Conservation (phyloP, 768 basidiomycete genomes). For the Boletellus ananas region DNA sequence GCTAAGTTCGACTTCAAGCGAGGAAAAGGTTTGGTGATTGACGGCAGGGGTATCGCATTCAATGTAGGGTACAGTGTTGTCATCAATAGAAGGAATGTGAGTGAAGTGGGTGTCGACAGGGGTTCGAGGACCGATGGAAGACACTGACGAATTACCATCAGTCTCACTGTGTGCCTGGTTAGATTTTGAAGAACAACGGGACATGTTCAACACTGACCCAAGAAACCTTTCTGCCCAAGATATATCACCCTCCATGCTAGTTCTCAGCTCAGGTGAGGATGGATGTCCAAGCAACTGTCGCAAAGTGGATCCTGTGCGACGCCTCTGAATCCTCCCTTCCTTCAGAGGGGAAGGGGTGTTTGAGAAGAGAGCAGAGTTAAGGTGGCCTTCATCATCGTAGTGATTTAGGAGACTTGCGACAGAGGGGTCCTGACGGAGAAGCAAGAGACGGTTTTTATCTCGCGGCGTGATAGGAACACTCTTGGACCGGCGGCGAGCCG, state of each 20-base stretch:
- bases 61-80: slow-evolving; percentile 39
- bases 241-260: slow-evolving; percentile 63
- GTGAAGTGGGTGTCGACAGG: slow-evolving; percentile 42
- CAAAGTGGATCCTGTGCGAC: slow-evolving; percentile 66
- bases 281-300: slow-evolving; percentile 67
- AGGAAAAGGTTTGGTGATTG: slow-evolving; percentile 50
- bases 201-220: slow-evolving; percentile 40
- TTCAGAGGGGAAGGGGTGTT: slow-evolving; percentile 43
- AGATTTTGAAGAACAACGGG: slow-evolving; percentile 2
- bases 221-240: slow-evolving; percentile 81
- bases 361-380: slow-evolving; percentile 60
- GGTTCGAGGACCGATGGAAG: slow-evolving; percentile 51
- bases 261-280: slow-evolving; percentile 23
- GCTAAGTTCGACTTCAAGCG: slow-evolving; percentile 74
- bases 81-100: slow-evolving; percentile 36
- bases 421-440: slow-evolving; percentile 72
- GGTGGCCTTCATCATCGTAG: slow-evolving; percentile 69
- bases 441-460: slow-evolving; percentile 50
- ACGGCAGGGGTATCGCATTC: slow-evolving; percentile 43
- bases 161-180: slow-evolving; percentile 38
- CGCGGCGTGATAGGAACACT: slow-evolving; percentile 39
- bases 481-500: slow-evolving; percentile 27
- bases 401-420: slow-evolving; percentile 69
- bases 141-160: slow-evolving; percentile 39
- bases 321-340: slow-evolving; percentile 49